phyloP scores from a whole-genome alignment of 2,329 filamentous ascomycete genomes.

The Pestalotiopsis sp. region DNA sequence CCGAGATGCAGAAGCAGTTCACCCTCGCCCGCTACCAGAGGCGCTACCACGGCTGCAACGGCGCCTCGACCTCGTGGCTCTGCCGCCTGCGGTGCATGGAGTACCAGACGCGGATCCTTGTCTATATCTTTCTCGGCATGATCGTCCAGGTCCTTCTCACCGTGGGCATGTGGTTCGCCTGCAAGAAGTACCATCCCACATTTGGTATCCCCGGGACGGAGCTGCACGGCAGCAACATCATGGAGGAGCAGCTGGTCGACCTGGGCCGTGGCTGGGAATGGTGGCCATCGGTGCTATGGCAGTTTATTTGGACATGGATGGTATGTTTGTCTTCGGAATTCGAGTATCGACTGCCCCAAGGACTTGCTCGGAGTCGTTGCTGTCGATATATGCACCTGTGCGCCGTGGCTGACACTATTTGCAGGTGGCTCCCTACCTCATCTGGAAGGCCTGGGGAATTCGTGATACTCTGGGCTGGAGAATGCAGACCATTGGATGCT shows the following conservation, averaged over 20 bases:
- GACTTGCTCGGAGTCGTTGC: background rate
- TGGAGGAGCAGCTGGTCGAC: slow-evolving; percentile 45
- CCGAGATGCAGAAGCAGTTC: slow-evolving; percentile 49
- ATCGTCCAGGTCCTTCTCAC: slow-evolving; percentile 53
- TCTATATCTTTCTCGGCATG: slow-evolving; percentile 50
- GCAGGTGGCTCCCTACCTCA: slow-evolving; percentile 51
- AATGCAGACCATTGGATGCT: slow-evolving; percentile 50
- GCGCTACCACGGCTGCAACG: slow-evolving; percentile 24
- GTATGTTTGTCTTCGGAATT: too few relatives aligned
- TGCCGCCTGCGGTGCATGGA: slow-evolving; percentile 37
- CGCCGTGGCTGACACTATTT: slow-evolving; percentile 4
- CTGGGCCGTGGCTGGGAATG: slow-evolving; percentile 59
- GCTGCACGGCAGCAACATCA: slow-evolving; percentile 31
- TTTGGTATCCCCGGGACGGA: slow-evolving; percentile 46
- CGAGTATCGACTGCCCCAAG: background rate
- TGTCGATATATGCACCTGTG: background rate
- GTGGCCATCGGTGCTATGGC: slow-evolving; percentile 59
- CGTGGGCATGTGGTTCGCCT: slow-evolving; percentile 57
- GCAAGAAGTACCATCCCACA: slow-evolving; percentile 58
- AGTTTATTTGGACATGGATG: slow-evolving; percentile 56
- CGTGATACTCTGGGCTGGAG: slow-evolving; percentile 61
- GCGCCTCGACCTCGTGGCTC: slow-evolving; percentile 31
- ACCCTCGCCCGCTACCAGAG: slow-evolving; percentile 21
- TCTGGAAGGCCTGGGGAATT: slow-evolving; percentile 56
- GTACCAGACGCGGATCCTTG: slow-evolving; percentile 42